Evolutionary conservation across 345 rosid species (phyloP).

Genomic region (Eucalyptus sp.): DNA sequence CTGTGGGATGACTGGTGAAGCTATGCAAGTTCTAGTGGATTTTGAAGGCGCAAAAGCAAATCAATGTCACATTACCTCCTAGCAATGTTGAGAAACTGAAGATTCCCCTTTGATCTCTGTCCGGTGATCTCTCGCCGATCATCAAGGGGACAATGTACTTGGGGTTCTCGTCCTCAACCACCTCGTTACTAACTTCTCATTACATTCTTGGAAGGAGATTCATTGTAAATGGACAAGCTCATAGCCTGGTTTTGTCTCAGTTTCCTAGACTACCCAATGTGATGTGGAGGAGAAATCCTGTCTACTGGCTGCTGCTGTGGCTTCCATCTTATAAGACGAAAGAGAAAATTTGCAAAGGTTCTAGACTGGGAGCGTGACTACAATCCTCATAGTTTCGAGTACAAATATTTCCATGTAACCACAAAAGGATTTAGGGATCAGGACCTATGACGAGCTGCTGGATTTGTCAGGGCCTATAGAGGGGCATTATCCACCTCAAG

Average conservation of each 20-base stretch:
- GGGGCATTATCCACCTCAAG: constrained; percentile 3
- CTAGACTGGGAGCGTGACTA: not conserved
- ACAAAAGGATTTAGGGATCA: not conserved
- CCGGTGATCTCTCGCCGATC: not conserved
- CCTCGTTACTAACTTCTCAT: not conserved
- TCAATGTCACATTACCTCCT: not conserved
- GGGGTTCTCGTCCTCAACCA: not conserved
- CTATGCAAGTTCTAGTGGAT: not conserved
- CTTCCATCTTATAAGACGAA: constrained; percentile 4
- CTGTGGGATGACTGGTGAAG: not conserved
- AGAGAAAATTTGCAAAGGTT: constrained; percentile 12
- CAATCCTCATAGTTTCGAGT: not conserved
- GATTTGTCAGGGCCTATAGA: not conserved
- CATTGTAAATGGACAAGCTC: constrained; percentile 24
- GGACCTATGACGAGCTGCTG: constrained; percentile 1
- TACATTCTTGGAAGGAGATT: constrained; percentile 74
- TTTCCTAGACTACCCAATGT: constrained; percentile 53
- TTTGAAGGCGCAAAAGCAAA: not conserved
- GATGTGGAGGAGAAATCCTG: constrained; percentile 10
- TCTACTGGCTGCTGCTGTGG: constrained; percentile 32
- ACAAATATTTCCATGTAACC: not conserved
- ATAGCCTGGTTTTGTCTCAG: constrained; percentile 19
- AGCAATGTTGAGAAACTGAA: not conserved
- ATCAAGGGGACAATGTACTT: not conserved
- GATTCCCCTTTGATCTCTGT: not conserved